Evolutionary conservation across 108 stramenopile species (phyloP), one percentile per base, ranked within the genome.

Genomic region (Schizochytrium sp.): DNA sequence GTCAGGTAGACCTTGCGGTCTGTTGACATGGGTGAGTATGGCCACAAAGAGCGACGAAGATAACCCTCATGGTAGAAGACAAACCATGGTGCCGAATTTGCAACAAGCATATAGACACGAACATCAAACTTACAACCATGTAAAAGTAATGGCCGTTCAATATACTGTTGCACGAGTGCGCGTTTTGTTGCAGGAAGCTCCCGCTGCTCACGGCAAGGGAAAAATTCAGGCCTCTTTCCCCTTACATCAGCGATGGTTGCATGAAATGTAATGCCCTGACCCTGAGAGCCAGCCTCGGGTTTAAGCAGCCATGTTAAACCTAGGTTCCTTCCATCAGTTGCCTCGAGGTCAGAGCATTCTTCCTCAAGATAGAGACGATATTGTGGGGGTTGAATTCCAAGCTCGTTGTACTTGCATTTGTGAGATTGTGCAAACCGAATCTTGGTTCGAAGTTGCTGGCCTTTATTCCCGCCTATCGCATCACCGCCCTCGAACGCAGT

Each of bases 1-100:
- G 60, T 61, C 45, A 90, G 89, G 57, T 90, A 76, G 5, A 90
- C 89, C 40, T 83, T 53, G 76, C 72, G 89, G 61, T 88, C 89
- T 41, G 56, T 56, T 42, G 87, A 53, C 28, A 40, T 72, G 44
- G 72, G 46, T n/a, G 64, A 46, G 61, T 83, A 90, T 17, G 87
- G 89, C 69, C 57, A 55, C 0, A 56, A 42, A 19, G 89, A 87
- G 38, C 72, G 50, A 12, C 89, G 61, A 28, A 87, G 47, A 3
- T 90, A 90, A 19, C 61, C 72, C 72, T 90, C 87, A 50, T 72
- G 76, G 38, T 83, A 90, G 28, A 88, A 90, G 7, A 90, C 87
- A 10, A 72, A 47, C 87, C 72, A 64, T 56, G 89, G 89, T 13
- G 45, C 38, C 5, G 76, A 12, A 73, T 46, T 60, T 10, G 44